phyloP scores from a whole-genome alignment of 2,329 filamentous ascomycete species.

The Ascochyta koolunga region DNA sequence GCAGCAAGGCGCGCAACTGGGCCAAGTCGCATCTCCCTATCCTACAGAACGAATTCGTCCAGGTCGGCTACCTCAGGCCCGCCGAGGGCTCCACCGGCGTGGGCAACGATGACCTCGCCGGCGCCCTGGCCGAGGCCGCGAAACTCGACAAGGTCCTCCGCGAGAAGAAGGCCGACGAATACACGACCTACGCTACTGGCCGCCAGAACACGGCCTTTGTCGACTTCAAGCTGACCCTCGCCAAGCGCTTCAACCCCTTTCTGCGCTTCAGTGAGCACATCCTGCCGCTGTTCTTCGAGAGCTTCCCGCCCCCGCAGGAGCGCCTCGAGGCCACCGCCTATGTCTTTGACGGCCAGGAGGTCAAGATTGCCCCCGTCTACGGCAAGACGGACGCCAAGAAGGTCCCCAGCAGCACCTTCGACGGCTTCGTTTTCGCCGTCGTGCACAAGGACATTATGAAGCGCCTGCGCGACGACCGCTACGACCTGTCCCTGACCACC shows the following conservation, averaged over 20 bases:
- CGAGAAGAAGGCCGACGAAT: constrained; percentile 89
- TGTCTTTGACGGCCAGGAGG: constrained; percentile 91
- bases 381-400: constrained; percentile 68
- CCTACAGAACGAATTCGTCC: constrained; percentile 81
- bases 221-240: constrained; percentile 80
- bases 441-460: constrained; percentile 97
- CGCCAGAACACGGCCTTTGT: constrained; percentile 91
- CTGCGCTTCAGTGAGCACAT: constrained; percentile 69
- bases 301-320: constrained; percentile 72
- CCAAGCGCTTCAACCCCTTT: constrained; percentile 86
- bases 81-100: constrained; percentile 52
- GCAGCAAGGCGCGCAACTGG: constrained; percentile 80
- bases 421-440: constrained; percentile 92
- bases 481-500: constrained; percentile 89
- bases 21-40: constrained; percentile 73
- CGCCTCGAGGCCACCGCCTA: constrained; percentile 78
- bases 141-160: constrained; percentile 70
- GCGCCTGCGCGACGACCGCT: constrained; percentile 85
- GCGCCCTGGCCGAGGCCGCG: constrained; percentile 49
- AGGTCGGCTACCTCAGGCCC: constrained; percentile 75
- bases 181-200: constrained; percentile 84
- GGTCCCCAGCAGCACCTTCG: constrained; percentile 69
- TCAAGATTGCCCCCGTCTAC: constrained; percentile 71
- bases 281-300: constrained; percentile 80
- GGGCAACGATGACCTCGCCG: constrained; percentile 46